Base-by-base conservation (phyloP, 768 basidiomycete species). In the Kwoniella sp. region DNA sequence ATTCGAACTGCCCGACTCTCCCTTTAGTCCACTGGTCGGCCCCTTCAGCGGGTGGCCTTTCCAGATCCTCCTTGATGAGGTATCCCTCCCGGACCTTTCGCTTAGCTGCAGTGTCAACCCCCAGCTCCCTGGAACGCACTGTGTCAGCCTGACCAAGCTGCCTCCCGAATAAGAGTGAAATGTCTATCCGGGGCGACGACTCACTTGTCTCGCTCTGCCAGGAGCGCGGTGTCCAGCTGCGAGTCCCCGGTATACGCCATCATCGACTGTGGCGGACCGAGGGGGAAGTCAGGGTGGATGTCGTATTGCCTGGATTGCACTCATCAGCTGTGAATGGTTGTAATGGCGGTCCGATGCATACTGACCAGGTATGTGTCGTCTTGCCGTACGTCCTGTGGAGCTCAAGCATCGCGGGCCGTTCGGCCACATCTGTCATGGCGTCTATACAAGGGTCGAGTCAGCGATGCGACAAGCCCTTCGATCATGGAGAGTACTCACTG, bases 341-440 rank as follows among this genome's bases (percentile, higher is more conserved):
- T 10, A 17, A 41, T 11, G 11, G 25, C 14, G 25, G 7, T 41
- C 34, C 14, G 34, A 22, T 23, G 27, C 17, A 34, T 14, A 44
- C 67, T 22, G 12, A 65, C 66, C 63, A 70, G 2, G 65, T 68
- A 56, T 69, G 70, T 14, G 67, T 66, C 2, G 70, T 73, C 71
- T 80, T 81, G 33, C 79, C 80, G 51, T 80, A 81, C 3, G 78
- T 78, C 38, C 71, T 66, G 48, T 80, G 78, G 3, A 80, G 65
- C 50, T 78, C 75, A 8, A 75, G 69, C 78, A 80, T 80, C 3
- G 70, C 65, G 5, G 70, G 70, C 25, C 64, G 55, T 49, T 72
- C 70, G 15, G 63, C 68, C 12, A 63, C 27, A 53, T 65, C 63
- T 3, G 47, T 57, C 32, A 72, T 59, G 20, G 50, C 34, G 37